These are phyloP conservation scores for Berkeleyomyces basicola DNA, from an alignment of 2,329 filamentous ascomycete species.

Conservation along the genomic window DNA sequence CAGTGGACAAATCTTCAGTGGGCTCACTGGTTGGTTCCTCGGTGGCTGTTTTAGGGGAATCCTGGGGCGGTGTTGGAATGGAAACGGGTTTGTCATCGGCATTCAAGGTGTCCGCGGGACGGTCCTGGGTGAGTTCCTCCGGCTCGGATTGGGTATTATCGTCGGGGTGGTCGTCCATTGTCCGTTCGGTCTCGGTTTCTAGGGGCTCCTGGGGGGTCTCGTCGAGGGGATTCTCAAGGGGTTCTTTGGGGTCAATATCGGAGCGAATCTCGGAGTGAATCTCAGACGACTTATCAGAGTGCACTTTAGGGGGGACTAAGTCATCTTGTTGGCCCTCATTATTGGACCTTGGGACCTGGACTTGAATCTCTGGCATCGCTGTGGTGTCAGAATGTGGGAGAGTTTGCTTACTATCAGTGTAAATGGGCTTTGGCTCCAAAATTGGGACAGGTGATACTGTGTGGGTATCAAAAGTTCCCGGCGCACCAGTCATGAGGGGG, in stretches of 20 bases:
- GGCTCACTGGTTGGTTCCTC: no score
- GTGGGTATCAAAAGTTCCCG: neutral
- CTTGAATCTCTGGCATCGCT: neutral
- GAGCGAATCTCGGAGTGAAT: neutral
- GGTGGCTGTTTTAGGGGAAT: neutral
- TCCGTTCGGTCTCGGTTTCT: neutral
- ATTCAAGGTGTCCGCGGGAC: neutral
- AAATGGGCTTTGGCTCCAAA: neutral
- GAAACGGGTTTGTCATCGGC: neutral
- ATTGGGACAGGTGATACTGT: neutral
- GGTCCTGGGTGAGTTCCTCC: neutral
- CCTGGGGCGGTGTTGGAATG: neutral
- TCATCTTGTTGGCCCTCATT: neutral
- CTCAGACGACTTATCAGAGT: neutral
- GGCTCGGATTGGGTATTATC: neutral
- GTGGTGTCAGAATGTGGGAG: neutral
- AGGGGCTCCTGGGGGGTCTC: neutral
- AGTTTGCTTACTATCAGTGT: constrained; percentile 2
- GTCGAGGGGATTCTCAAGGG: neutral
- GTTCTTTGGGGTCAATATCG: constrained; percentile 1
- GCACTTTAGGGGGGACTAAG: neutral
- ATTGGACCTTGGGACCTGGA: neutral
- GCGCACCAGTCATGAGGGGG: neutral
- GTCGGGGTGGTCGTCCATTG: neutral
- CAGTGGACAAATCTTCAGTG: no score